Conservation (phyloP, 169 alveolate genomes). For the Blepharisma undulans region DNA sequence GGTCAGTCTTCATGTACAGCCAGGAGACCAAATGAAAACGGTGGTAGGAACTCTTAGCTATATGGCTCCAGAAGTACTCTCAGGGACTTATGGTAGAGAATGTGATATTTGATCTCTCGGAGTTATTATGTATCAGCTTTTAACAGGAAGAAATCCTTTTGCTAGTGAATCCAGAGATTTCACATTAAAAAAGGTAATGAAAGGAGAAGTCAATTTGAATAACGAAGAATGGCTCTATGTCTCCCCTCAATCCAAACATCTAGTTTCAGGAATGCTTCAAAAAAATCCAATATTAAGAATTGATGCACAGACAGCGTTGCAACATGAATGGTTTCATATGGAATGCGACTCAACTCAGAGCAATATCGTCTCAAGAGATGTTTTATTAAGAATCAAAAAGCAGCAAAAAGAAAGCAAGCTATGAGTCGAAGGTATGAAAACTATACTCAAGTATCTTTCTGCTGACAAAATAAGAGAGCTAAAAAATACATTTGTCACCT, state of each 20-base stretch:
- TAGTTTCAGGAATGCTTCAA: neutral
- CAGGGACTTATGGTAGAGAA: constrained; percentile 25
- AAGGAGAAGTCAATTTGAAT: neutral
- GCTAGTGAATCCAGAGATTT: neutral
- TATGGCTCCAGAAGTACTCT: constrained; percentile 42
- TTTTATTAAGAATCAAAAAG: neutral
- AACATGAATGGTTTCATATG: constrained; percentile 44
- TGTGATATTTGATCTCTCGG: constrained; percentile 41
- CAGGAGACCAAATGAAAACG: neutral
- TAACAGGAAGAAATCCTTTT: constrained; percentile 38
- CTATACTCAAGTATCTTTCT: neutral
- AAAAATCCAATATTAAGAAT: constrained; percentile 27
- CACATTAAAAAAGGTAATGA: neutral
- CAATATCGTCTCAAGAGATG: neutral
- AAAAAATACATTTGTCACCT: neutral
- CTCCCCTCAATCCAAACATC: neutral
- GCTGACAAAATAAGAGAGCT: neutral
- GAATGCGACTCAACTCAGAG: neutral
- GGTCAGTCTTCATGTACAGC: neutral
- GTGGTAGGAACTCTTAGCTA: constrained; percentile 34
- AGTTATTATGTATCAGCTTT: neutral
- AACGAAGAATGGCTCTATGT: neutral
- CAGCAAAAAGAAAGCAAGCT: neutral
- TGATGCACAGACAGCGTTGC: constrained; percentile 35
- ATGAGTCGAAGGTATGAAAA: neutral